Percentiles rank a stretch among this genome's conserved stretches.
Conservation (phyloP, 176 grass and related monocot genomes). For the Areca catechu region DNA sequence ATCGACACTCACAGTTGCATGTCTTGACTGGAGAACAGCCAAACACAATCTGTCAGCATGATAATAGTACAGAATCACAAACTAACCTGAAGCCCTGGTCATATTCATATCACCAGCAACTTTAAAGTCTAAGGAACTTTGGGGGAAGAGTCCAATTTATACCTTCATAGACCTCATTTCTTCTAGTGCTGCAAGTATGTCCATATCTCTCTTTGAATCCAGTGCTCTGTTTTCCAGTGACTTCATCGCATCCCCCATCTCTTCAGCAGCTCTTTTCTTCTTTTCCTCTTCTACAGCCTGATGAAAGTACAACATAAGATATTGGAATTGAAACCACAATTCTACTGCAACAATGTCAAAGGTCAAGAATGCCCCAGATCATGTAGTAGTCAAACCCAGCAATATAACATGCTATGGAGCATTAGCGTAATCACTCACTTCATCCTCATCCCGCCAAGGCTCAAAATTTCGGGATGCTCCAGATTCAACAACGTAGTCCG, state of each 20-base stretch:
- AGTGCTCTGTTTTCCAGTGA: conserved; percentile 40
- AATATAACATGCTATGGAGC: too few species aligned
- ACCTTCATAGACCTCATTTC: conserved; percentile 58
- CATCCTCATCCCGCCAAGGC: conserved; percentile 60
- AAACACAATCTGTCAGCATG: too few species aligned
- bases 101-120: too few species aligned
- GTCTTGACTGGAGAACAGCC: too few species aligned
- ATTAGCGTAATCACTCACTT: conserved; percentile 19
- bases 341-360: too few species aligned
- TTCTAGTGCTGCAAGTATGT: conserved; percentile 46
- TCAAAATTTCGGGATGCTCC: conserved; percentile 71
- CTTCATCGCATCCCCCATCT: conserved; percentile 80
- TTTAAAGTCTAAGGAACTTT: too few species aligned
- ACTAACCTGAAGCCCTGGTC: too few species aligned
- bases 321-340: too few species aligned
- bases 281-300: conserved; percentile 53
- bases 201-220: conserved; percentile 45
- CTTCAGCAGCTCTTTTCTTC: conserved; percentile 55
- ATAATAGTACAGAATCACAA: too few species aligned
- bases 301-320: background rate
- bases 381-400: too few species aligned
- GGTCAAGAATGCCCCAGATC: too few species aligned
- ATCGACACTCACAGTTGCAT: too few species aligned
- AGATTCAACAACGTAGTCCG: conserved; percentile 65
- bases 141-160: background rate